Conservation (phyloP, 208 protist genomes). For the Spongospora subterranea region DNA sequence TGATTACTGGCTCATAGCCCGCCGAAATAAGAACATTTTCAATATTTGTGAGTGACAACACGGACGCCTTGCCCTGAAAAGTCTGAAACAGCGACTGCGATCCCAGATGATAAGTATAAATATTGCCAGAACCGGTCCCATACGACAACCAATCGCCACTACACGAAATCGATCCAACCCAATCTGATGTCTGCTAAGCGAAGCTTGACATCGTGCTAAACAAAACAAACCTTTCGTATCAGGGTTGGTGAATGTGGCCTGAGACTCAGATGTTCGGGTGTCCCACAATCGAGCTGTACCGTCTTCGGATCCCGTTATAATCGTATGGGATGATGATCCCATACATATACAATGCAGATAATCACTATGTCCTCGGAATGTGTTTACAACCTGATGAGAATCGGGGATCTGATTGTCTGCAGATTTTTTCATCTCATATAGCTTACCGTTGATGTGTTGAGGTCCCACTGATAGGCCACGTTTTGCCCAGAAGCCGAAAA, state of each 20-base stretch:
- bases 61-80: not conserved
- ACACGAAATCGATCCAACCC: not conserved
- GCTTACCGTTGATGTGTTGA: not conserved
- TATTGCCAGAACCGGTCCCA: not conserved
- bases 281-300: constrained; percentile 33
- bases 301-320: constrained; percentile 45
- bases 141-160: not conserved
- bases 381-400: not conserved
- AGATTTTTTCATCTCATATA: too few species aligned
- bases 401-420: too few species aligned
- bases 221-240: constrained; percentile 19
- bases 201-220: not conserved
- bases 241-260: not conserved
- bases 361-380: constrained; percentile 1
- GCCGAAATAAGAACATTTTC: not conserved
- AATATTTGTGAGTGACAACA: not conserved
- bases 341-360: constrained; percentile 39
- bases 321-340: not conserved
- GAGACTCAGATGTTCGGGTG: not conserved
- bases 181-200: constrained; percentile 19
- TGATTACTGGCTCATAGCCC: not conserved
- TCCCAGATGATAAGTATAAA: constrained; percentile 7
- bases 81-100: constrained; percentile 41
- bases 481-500: not conserved
- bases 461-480: constrained; percentile 43